A percentile compares a stretch with the other conserved stretches of the same genome.
These are phyloP conservation scores for Ceriops zippeliana DNA, from an alignment of 345 rosid species.

Conservation along the genomic window DNA sequence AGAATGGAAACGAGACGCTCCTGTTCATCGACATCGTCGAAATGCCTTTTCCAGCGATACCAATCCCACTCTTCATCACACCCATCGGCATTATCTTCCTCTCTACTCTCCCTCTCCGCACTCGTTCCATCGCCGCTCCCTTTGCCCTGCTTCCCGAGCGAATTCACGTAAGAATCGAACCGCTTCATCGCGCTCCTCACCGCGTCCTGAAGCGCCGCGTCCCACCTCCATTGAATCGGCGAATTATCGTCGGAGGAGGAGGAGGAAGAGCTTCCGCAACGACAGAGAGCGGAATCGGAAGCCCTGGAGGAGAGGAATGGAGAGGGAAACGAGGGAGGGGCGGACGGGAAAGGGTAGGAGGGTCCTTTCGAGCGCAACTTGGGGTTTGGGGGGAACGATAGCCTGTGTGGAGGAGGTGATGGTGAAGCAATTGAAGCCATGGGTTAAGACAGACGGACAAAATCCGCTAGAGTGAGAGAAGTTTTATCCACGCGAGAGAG, in stretches of 20 bases:
- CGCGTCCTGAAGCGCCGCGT: slow-evolving; percentile 48
- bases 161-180: slow-evolving; percentile 49
- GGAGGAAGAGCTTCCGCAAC: slow-evolving; percentile 35
- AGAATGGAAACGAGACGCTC: slow-evolving; percentile 67
- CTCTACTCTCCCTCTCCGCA: background rate
- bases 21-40: slow-evolving; percentile 71
- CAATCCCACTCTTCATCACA: slow-evolving; percentile 67
- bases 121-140: background rate
- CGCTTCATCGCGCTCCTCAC: slow-evolving; percentile 47
- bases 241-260: slow-evolving; percentile 32
- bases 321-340: too few relatives aligned
- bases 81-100: background rate
- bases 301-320: slow-evolving; percentile 19
- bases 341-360: slow-evolving; percentile 23
- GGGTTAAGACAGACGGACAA: background rate
- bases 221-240: slow-evolving; percentile 44
- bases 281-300: slow-evolving; percentile 39
- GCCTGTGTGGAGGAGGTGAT: slow-evolving; percentile 40
- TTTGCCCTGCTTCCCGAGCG: slow-evolving; percentile 20
- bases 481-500: too few relatives aligned
- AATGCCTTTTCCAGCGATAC: slow-evolving; percentile 86
- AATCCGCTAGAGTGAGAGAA: background rate
- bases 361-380: slow-evolving; percentile 35
- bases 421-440: slow-evolving; percentile 55
- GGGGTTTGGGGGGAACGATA: slow-evolving; percentile 29